These are phyloP conservation scores for Candida maltosa DNA, from an alignment of 805 yeast species.

Conservation along the genomic window DNA sequence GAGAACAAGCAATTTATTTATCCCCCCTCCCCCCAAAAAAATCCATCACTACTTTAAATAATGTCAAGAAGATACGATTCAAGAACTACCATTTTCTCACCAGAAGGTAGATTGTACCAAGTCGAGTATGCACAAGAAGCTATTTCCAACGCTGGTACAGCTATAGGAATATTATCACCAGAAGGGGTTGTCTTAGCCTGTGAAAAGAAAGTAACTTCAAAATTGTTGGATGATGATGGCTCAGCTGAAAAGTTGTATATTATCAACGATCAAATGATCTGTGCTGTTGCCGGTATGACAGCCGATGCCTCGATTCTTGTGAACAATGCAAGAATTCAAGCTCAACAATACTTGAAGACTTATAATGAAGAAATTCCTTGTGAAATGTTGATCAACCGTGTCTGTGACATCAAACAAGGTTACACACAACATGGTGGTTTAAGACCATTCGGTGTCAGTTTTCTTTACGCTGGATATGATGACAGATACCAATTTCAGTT, in stretches of 20 bases:
- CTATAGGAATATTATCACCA: conserved; percentile 69
- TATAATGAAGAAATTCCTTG: conserved; percentile 95
- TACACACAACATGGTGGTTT: conserved; percentile 98
- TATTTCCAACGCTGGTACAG: conserved; percentile 78
- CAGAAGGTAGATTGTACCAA: conserved; percentile 97
- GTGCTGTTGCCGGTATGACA: conserved; percentile 97
- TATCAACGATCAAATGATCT: conserved; percentile 76
- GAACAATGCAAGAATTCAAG: conserved; percentile 77
- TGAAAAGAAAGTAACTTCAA: conserved; percentile 91
- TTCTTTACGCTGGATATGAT: conserved; percentile 94
- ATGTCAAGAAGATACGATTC: conserved; percentile 98
- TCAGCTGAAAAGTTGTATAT: conserved; percentile 89
- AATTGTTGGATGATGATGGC: conserved; percentile 89
- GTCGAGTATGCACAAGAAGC: conserved; percentile 96
- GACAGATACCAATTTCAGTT: conserved; percentile 86
- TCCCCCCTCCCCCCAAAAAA: too few species aligned
- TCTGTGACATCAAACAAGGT: conserved; percentile 94
- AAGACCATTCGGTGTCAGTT: conserved; percentile 97
- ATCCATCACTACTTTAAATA: conserved; percentile 3
- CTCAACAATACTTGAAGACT: conserved; percentile 80
- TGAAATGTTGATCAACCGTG: conserved; percentile 79
- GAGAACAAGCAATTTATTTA: too few species aligned
- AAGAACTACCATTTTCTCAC: conserved; percentile 97
- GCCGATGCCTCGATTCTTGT: conserved; percentile 93
- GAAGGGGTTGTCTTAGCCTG: conserved; percentile 96